A percentile compares a stretch with the other conserved stretches of the same genome.
Evolutionary conservation across 176 grass and related monocot species (phyloP).

Genomic region (Oryza glumipatula): DNA sequence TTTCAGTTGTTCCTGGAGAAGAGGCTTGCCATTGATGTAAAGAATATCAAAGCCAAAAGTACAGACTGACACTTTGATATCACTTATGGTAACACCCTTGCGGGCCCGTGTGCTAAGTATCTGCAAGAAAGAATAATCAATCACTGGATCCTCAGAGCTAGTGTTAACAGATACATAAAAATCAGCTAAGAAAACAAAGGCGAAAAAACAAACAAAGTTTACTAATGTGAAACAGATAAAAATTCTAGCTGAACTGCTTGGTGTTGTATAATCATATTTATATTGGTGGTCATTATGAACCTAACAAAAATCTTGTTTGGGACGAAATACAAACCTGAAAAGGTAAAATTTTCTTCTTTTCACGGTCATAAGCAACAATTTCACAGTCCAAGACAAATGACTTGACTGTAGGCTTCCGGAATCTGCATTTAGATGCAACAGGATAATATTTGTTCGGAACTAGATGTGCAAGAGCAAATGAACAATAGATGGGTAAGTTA

Average conservation of each 20-base stretch:
- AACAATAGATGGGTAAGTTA: neutral
- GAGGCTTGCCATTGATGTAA: constrained; percentile 81
- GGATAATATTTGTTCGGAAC: constrained; percentile 27
- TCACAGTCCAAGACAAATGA: constrained; percentile 98
- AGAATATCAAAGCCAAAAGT: constrained; percentile 99
- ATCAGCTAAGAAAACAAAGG: constrained; percentile 19
- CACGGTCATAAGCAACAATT: constrained; percentile 91
- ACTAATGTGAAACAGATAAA: neutral
- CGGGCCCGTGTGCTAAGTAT: constrained; percentile 93
- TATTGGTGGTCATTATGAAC: neutral
- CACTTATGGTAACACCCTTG: constrained; percentile 92
- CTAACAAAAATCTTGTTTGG: constrained; percentile 32
- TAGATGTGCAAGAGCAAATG: constrained; percentile 19
- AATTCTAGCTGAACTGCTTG: constrained; percentile 23
- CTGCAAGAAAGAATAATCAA: constrained; percentile 54
- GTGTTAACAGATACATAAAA: constrained; percentile 25
- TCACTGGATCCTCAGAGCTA: constrained; percentile 30
- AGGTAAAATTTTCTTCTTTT: constrained; percentile 88
- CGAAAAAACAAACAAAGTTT: neutral
- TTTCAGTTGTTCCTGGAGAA: constrained; percentile 96
- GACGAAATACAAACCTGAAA: constrained; percentile 80
- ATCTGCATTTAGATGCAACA: constrained; percentile 65
- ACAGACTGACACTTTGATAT: constrained; percentile 97
- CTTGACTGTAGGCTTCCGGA: constrained; percentile 77
- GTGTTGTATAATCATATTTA: constrained; percentile 7